These are phyloP conservation scores for Chimonanthus salicifolius DNA, from an alignment of 164 flowering plant species.

Conservation along the genomic window DNA sequence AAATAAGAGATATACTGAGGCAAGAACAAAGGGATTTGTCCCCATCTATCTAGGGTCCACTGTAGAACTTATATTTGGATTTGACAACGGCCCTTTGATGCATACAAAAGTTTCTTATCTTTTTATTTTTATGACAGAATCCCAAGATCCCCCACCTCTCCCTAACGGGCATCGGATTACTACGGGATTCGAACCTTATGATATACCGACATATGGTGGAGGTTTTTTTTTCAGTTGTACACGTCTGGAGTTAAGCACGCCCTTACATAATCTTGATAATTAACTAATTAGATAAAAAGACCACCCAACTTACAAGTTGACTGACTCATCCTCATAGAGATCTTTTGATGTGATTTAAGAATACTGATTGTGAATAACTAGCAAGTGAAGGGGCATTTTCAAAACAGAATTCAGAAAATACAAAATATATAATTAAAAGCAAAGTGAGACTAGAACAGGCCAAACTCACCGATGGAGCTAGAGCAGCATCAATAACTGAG, in stretches of 20 bases:
- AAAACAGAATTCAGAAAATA: not conserved
- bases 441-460: not conserved
- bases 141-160: too few species aligned
- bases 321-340: not conserved
- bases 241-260: too few species aligned
- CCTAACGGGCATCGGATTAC: not conserved
- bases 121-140: too few species aligned
- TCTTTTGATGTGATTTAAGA: not conserved
- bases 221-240: too few species aligned
- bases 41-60: too few species aligned
- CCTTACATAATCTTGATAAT: too few species aligned
- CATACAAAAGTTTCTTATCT: too few species aligned
- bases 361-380: not conserved
- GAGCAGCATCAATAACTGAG: conserved; percentile 80
- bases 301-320: not conserved
- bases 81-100: too few species aligned
- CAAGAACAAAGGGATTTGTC: not conserved
- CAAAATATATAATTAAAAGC: not conserved
- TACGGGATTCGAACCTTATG: not conserved
- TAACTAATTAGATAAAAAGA: too few species aligned
- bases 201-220: too few species aligned
- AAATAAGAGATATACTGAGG: not conserved
- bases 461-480: conserved; percentile 73
- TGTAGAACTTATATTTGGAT: too few species aligned
- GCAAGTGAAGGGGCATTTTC: not conserved